Evolutionary conservation across 1,284 basidiomycete genomes (phyloP).

Genomic region (Sporisorium iseilematis-ciliati): DNA sequence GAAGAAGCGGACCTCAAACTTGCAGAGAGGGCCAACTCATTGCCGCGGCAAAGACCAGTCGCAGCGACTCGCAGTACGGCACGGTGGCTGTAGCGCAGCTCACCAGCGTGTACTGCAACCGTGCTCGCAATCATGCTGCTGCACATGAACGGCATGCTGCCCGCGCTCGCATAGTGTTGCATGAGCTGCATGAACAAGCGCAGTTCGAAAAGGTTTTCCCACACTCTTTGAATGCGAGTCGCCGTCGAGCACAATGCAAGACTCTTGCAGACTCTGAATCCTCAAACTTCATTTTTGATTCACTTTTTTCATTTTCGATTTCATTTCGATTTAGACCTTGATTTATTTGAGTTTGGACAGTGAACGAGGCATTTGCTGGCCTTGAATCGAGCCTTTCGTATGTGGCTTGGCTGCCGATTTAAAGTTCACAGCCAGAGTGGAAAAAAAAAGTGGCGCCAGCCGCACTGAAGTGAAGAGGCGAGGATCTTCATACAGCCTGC

Average conservation of each 20-base stretch:
- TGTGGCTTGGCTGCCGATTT: no score
- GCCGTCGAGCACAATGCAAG: neutral
- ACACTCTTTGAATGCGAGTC: constrained; percentile 1
- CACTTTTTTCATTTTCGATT: neutral
- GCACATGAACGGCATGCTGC: neutral
- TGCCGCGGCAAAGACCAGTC: neutral
- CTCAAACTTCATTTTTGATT: neutral
- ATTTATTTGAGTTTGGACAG: no score
- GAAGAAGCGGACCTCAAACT: neutral
- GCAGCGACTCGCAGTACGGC: neutral
- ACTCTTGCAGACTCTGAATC: no score
- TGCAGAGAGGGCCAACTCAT: neutral
- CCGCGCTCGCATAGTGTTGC: neutral
- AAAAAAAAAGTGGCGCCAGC: no score
- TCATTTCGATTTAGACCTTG: neutral
- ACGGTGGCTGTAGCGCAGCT: neutral
- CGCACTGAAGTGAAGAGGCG: no score
- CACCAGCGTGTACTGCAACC: no score
- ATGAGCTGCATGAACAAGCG: constrained; percentile 3
- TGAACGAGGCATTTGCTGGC: no score
- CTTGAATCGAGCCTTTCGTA: no score
- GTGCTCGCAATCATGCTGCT: neutral
- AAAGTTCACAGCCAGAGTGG: no score
- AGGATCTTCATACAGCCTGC: no score
- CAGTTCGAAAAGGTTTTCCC: constrained; percentile 3